Evolutionary conservation across 1,284 basidiomycete genomes (phyloP), one percentile per base, ranked within the genome.

Genomic region (Rhizoctonia solani): DNA sequence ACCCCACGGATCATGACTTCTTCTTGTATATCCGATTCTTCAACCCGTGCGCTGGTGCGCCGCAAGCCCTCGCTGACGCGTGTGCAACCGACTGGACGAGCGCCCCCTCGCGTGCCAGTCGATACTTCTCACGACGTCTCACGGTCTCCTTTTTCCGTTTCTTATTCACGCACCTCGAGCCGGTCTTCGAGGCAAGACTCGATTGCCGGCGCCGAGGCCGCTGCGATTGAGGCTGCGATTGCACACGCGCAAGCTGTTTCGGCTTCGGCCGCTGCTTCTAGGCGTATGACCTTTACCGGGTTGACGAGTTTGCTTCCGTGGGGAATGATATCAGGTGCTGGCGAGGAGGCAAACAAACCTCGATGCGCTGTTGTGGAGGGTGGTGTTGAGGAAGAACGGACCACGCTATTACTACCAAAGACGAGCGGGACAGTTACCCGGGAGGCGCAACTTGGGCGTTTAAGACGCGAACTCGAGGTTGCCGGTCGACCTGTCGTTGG

Each of bases 21-120:
- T 32, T 27, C 58, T 23, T 37, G 30, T 19, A 14, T 32, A 21
- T 46, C 42, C n/a, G 21, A 27, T 9, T 47, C 44, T 21, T 19
- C 32, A 11, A 37, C 4, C 34, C 58, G 46, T 27, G 29, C 58
- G 1, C 32, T 50, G 32, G 23, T 21, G 29, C 58, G 58, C 27
- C 58, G 58, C 29, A 61, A 61, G 32, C 58, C 58, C 23, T 61
- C 58, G n/a, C 46, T 61, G n/a, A 61, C 58, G 58, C 58, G 58
- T 27, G 58, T 47, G 19, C 58, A 61, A 47, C 58, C 58, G 11
- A 61, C 21, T 8, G 58, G 58, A 1, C 58, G 58, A 14, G 58
- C 58, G 21, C 58, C 58, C 8, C 58, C 58, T 21, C 46, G 58
- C 47, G 58, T 61, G 4, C 58, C 58, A 9, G 46, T 61, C 19